Evolutionary conservation across 345 rosid species (phyloP).

Genomic region (Stellera chamaejasme): DNA sequence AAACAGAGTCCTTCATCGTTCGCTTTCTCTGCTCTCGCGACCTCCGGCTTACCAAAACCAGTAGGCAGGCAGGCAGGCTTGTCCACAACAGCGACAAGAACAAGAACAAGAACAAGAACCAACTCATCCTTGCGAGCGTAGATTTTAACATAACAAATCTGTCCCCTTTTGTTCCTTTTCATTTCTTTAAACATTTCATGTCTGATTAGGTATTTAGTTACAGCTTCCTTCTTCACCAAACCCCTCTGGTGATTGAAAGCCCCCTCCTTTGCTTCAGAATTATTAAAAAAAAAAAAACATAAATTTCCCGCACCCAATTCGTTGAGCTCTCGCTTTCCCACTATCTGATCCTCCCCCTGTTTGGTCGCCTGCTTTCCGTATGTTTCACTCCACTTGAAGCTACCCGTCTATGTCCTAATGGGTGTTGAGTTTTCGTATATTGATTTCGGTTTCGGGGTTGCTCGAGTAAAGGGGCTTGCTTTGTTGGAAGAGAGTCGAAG

Average conservation of each 20-base stretch:
- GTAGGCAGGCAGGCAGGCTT: conserved; percentile 9
- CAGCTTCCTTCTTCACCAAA: conserved; percentile 5
- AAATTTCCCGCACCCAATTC: conserved; percentile 12
- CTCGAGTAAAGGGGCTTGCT: conserved; percentile 1
- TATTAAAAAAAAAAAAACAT: neutral
- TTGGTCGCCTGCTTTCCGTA: conserved; percentile 25
- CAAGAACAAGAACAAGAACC: conserved; percentile 6
- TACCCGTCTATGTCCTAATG: conserved; percentile 29
- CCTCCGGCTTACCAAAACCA: conserved; percentile 7
- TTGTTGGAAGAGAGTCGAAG: conserved; percentile 14
- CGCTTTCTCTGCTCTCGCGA: neutral
- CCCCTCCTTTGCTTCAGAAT: conserved; percentile 1
- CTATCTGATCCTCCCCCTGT: conserved; percentile 12
- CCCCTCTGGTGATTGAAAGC: conserved; percentile 2
- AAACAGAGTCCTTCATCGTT: neutral
- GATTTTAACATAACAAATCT: conserved; percentile 6
- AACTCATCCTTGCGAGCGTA: neutral
- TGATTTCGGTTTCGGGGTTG: neutral
- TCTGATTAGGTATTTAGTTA: neutral
- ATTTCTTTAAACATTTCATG: neutral
- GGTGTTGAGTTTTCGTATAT: conserved; percentile 18
- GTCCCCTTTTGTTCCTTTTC: neutral
- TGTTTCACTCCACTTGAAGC: conserved; percentile 77
- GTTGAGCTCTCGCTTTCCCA: conserved; percentile 78
- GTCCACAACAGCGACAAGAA: conserved; percentile 13